Conservation (phyloP, 2,329 filamentous ascomycete species). For the Pyrenochaeta sp. region DNA sequence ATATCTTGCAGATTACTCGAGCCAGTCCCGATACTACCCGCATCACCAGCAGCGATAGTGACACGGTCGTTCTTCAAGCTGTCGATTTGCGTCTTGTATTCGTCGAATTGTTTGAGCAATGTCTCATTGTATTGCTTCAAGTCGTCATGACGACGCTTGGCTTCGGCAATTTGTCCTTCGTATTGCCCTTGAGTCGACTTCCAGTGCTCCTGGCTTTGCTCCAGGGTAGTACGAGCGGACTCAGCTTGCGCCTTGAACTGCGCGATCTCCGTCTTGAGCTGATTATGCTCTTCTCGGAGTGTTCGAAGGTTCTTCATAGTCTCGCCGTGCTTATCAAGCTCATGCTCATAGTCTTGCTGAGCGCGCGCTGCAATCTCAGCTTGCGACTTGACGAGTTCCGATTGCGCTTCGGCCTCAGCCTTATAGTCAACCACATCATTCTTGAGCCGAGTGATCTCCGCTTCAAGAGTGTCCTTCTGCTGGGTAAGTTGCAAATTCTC, state of each 20-base stretch:
- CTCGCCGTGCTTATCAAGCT: slow-evolving; percentile 93
- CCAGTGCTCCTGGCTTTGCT: slow-evolving; percentile 88
- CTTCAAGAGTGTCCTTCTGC: slow-evolving; percentile 79
- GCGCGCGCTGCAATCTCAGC: slow-evolving; percentile 92
- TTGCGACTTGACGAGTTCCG: slow-evolving; percentile 90
- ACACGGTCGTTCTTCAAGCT: slow-evolving; percentile 79
- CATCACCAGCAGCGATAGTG: slow-evolving; percentile 62
- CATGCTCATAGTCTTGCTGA: slow-evolving; percentile 93
- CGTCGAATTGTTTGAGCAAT: slow-evolving; percentile 87
- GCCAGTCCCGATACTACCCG: slow-evolving; percentile 62
- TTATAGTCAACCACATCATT: slow-evolving; percentile 83
- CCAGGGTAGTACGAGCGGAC: slow-evolving; percentile 79
- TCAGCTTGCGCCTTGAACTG: slow-evolving; percentile 82
- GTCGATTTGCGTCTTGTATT: slow-evolving; percentile 79
- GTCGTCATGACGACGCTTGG: slow-evolving; percentile 82
- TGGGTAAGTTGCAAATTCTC: slow-evolving; percentile 75
- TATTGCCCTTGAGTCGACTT: slow-evolving; percentile 80
- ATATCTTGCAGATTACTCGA: slow-evolving; percentile 86
- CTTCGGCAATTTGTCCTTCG: slow-evolving; percentile 82
- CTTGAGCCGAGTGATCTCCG: slow-evolving; percentile 81
- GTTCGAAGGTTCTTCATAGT: slow-evolving; percentile 86
- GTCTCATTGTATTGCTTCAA: slow-evolving; percentile 88
- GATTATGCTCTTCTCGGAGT: slow-evolving; percentile 80
- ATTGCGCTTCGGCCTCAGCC: slow-evolving; percentile 82
- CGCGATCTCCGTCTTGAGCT: slow-evolving; percentile 80